A percentile compares a stretch with the other conserved stretches of the same genome.
Conservation (phyloP, 371 early-diverging fungal genomes). For the Rhizopus arrhizus region DNA sequence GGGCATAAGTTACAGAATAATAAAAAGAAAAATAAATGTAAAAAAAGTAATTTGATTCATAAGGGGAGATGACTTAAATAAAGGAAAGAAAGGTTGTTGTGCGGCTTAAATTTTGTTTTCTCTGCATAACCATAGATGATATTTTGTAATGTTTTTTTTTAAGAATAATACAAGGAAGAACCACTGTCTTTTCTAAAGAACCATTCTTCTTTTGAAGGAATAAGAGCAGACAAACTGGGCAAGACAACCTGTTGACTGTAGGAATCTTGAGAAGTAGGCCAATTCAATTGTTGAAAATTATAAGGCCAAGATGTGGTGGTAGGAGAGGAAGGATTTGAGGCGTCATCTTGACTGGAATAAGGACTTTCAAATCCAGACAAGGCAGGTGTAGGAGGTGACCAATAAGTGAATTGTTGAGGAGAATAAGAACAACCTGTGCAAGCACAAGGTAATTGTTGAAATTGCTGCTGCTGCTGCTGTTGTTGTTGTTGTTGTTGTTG, state of each 20-base stretch:
- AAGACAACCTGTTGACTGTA: conserved; percentile 26
- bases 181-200: conserved; percentile 30
- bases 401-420: conserved; percentile 9
- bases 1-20: too few relatives aligned
- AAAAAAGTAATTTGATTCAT: too few relatives aligned
- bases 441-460: conserved; percentile 19
- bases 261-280: conserved; percentile 14
- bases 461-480: conserved; percentile 18
- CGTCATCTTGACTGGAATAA: conserved; percentile 30
- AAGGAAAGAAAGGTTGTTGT: background rate
- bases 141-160: background rate
- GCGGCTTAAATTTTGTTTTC: too few relatives aligned
- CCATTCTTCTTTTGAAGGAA: conserved; percentile 18
- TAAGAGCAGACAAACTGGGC: conserved; percentile 34
- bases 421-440: conserved; percentile 27
- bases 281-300: conserved; percentile 12
- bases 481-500: conserved; percentile 36
- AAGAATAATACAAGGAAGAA: conserved; percentile 18
- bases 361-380: conserved; percentile 32
- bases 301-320: conserved; percentile 30
- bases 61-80: too few relatives aligned
- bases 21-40: too few relatives aligned
- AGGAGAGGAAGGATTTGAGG: conserved; percentile 37
- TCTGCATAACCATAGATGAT: background rate
- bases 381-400: conserved; percentile 29